phyloP scores from a whole-genome alignment of 2,329 filamentous ascomycete genomes.

The Cercospora citrullina region DNA sequence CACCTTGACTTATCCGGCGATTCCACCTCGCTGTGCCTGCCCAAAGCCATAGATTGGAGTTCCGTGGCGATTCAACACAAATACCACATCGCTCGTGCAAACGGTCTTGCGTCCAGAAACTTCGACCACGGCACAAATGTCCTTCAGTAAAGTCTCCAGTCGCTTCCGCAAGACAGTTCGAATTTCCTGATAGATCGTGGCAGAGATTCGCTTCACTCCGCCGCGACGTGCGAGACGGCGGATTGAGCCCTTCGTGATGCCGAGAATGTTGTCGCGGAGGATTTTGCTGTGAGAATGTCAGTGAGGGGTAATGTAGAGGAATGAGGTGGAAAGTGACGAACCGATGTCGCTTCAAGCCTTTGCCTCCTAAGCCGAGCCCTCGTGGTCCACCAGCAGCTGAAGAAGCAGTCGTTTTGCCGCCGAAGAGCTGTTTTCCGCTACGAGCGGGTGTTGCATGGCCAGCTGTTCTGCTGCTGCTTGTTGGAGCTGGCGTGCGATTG shows the following conservation, averaged over 20 bases:
- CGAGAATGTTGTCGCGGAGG: conserved; percentile 97
- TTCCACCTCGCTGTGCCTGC: background rate
- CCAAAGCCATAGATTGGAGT: conserved; percentile 25
- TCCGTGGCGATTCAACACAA: conserved; percentile 41
- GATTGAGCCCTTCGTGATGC: conserved; percentile 73
- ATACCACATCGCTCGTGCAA: conserved; percentile 62
- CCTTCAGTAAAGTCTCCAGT: conserved; percentile 52
- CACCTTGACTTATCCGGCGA: too few relatives aligned
- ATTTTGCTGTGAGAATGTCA: conserved; percentile 67
- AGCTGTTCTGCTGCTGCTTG: background rate
- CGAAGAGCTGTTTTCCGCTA: background rate
- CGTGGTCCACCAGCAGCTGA: background rate
- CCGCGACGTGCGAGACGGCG: conserved; percentile 74
- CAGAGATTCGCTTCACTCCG: conserved; percentile 73
- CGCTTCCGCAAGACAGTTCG: conserved; percentile 56
- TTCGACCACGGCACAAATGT: conserved; percentile 31
- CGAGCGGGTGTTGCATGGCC: background rate
- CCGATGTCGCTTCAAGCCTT: conserved; percentile 31
- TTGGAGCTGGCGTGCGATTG: background rate
- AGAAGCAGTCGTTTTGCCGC: conserved; percentile 14
- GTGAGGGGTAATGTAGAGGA: conserved; percentile 48
- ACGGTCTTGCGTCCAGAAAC: conserved; percentile 56
- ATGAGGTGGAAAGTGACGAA: conserved; percentile 58
- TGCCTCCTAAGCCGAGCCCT: conserved; percentile 16
- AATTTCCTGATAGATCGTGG: conserved; percentile 62